phyloP scores from a whole-genome alignment of 2,329 filamentous ascomycete species.

The Chalaropsis ovoidea region DNA sequence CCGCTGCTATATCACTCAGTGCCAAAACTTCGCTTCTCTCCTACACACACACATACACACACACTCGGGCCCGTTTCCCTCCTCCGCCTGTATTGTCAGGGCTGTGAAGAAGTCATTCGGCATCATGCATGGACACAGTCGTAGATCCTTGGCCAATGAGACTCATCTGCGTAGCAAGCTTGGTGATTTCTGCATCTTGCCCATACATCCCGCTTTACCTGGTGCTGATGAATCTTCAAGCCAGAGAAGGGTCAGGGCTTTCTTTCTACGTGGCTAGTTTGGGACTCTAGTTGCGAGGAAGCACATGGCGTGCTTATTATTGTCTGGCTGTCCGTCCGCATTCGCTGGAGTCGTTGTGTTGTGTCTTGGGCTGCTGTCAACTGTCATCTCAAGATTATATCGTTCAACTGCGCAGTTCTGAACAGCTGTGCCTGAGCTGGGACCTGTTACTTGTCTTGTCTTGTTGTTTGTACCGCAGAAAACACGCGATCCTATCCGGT shows the following conservation, averaged over 20 bases:
- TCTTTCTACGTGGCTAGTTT: not conserved
- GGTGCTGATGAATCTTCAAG: not conserved
- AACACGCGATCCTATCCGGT: too few species aligned
- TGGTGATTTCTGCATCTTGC: too few species aligned
- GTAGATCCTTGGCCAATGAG: not conserved
- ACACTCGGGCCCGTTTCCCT: not conserved
- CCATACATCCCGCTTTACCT: not conserved
- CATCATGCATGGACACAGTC: not conserved
- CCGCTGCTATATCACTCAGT: not conserved
- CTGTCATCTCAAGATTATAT: not conserved
- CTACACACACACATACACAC: too few species aligned
- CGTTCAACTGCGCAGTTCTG: not conserved
- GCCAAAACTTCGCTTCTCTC: not conserved
- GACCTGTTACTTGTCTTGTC: not conserved
- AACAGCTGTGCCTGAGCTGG: not conserved
- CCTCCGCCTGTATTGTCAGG: not conserved
- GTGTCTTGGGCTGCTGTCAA: slow-evolving; percentile 4
- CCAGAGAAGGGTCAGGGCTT: not conserved
- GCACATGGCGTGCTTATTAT: not conserved
- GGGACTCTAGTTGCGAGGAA: not conserved
- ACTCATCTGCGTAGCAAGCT: not conserved
- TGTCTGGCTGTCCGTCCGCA: not conserved
- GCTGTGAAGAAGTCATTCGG: not conserved
- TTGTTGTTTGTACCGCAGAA: not conserved
- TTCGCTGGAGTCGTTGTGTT: not conserved